Percentiles rank a stretch among this genome's conserved stretches.
These are phyloP conservation scores for Coemansia sp. DNA, from an alignment of 192 early-diverging fungal species.

Conservation along the genomic window DNA sequence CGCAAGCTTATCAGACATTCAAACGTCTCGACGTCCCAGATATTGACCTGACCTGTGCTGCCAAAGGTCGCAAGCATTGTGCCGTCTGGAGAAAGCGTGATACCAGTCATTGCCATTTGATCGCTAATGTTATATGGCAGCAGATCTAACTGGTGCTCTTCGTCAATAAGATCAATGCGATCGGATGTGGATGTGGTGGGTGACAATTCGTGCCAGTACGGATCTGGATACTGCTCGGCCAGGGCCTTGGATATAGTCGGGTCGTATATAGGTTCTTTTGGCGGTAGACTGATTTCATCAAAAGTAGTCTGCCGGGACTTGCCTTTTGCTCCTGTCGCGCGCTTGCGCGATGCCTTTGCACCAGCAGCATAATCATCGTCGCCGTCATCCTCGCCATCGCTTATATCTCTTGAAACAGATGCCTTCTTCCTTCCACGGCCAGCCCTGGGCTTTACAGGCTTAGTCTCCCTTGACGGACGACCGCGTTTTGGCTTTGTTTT, in stretches of 20 bases:
- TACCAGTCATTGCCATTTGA: slow-evolving; percentile 79
- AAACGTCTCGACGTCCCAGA: slow-evolving; percentile 84
- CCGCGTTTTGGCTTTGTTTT: slow-evolving; percentile 40
- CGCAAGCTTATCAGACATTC: slow-evolving; percentile 68
- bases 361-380: slow-evolving; percentile 16
- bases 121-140: slow-evolving; percentile 70
- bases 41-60: slow-evolving; percentile 68
- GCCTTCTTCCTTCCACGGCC: slow-evolving; percentile 46
- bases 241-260: slow-evolving; percentile 57
- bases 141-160: slow-evolving; percentile 66
- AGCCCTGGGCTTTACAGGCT: slow-evolving; percentile 33
- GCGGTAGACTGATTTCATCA: slow-evolving; percentile 37
- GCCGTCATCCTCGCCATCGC: slow-evolving; percentile 28
- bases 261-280: slow-evolving; percentile 47
- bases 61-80: slow-evolving; percentile 84
- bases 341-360: slow-evolving; percentile 21
- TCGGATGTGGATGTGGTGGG: neutral
- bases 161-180: slow-evolving; percentile 63
- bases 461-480: slow-evolving; percentile 30
- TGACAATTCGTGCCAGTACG: slow-evolving; percentile 41
- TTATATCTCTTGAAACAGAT: slow-evolving; percentile 9
- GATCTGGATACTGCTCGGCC: slow-evolving; percentile 58
- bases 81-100: slow-evolving; percentile 82
- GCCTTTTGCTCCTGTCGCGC: slow-evolving; percentile 24
- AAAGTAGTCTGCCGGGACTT: slow-evolving; percentile 49